phyloP scores from a whole-genome alignment of 495 filamentous ascomycete genomes.

The Penicillium nucicola region DNA sequence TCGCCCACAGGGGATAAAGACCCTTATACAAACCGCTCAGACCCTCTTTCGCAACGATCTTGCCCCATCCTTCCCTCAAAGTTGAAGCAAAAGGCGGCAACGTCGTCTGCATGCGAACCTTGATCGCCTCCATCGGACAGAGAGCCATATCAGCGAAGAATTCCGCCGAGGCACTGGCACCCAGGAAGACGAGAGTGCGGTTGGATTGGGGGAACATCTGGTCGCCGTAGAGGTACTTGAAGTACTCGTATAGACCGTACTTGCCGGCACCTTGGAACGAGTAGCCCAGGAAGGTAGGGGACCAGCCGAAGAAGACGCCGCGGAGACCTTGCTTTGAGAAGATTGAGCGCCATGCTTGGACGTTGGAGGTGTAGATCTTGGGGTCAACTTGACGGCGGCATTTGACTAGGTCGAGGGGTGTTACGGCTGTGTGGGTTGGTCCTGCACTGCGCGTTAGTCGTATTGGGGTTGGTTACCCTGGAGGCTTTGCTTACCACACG shows the following conservation, averaged over 20 bases:
- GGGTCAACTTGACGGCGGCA: slow-evolving; percentile 70
- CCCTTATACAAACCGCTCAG: slow-evolving; percentile 63
- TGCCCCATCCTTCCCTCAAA: slow-evolving; percentile 60
- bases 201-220: slow-evolving; percentile 57
- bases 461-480: not conserved
- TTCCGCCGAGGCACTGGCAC: slow-evolving; percentile 62
- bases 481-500: slow-evolving; percentile 50
- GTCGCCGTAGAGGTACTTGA: slow-evolving; percentile 70
- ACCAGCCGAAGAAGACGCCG: slow-evolving; percentile 72
- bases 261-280: slow-evolving; percentile 74
- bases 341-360: slow-evolving; percentile 64
- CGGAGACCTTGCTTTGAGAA: slow-evolving; percentile 62
- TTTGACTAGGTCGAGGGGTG: slow-evolving; percentile 64
- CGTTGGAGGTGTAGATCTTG: slow-evolving; percentile 66
- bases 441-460: slow-evolving; percentile 23
- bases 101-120: slow-evolving; percentile 71
- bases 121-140: slow-evolving; percentile 68
- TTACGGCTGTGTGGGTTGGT: slow-evolving; percentile 58
- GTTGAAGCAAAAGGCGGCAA: slow-evolving; percentile 61
- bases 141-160: slow-evolving; percentile 67
- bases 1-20: slow-evolving; percentile 65
- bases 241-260: slow-evolving; percentile 73
- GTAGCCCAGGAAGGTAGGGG: slow-evolving; percentile 68
- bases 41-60: slow-evolving; percentile 59
- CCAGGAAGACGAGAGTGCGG: slow-evolving; percentile 63